These are phyloP conservation scores for Scheffersomyces illinoinensis DNA, from an alignment of 1,139 yeast species.

Conservation along the genomic window DNA sequence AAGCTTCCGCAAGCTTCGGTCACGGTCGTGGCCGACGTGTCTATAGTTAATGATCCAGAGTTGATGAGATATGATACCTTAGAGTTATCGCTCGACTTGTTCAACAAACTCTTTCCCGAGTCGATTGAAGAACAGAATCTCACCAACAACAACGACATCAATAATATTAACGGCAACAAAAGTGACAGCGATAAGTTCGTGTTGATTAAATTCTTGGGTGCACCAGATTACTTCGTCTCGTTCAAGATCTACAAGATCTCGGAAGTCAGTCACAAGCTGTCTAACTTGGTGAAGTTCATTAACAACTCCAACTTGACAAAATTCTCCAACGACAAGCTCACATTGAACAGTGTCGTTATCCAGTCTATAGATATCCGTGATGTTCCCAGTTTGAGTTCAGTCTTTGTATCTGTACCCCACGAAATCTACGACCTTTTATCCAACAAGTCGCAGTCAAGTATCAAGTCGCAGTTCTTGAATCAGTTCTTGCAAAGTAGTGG, in stretches of 20 bases:
- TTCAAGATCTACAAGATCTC: constrained; percentile 40
- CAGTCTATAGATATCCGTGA: constrained; percentile 27
- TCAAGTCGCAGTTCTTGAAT: constrained; percentile 28
- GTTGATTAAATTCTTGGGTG: constrained; percentile 43
- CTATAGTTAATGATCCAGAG: constrained; percentile 33
- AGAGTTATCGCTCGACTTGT: constrained; percentile 37
- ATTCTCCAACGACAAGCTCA: constrained; percentile 25
- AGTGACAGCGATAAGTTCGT: constrained; percentile 20
- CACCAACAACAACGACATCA: constrained; percentile 8
- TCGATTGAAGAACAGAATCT: constrained; percentile 12
- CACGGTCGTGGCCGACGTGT: constrained; percentile 29
- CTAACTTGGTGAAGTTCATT: constrained; percentile 34
- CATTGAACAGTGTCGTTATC: constrained; percentile 33
- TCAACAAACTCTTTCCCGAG: constrained; percentile 32
- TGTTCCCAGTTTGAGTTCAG: constrained; percentile 32
- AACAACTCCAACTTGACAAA: constrained; percentile 37
- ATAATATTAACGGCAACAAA: not conserved
- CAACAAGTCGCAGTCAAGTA: constrained; percentile 21
- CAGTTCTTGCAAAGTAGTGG: constrained; percentile 31
- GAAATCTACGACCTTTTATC: constrained; percentile 43
- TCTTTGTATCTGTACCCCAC: constrained; percentile 46
- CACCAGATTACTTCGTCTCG: constrained; percentile 41
- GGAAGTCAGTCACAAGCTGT: constrained; percentile 21
- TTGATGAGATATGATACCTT: constrained; percentile 26
- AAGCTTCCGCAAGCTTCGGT: constrained; percentile 10